Base-by-base conservation (phyloP, 2,329 filamentous ascomycete species). In the Botryotinia narcissicola region DNA sequence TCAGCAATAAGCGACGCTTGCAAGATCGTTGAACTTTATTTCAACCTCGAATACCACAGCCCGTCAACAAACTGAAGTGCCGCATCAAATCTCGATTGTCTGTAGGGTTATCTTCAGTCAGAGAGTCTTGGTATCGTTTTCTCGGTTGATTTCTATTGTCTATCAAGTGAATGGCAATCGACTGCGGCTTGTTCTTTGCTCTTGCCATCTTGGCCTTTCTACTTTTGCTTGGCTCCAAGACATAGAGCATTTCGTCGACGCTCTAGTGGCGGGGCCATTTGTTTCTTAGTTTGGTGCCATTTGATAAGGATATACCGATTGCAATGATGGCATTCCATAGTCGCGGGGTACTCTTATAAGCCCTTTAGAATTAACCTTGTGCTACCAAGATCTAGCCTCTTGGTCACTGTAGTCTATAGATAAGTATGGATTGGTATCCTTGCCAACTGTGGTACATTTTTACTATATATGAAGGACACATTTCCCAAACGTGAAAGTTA, bases 201-300 rank as follows among this genome's bases (percentile, higher is more conserved):
- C 42, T 61, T 18, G 25, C 57, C 14, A 29, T 46, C 68, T 70
- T 70, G 68, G 68, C 51, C n/a, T 20, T 61, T 44, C n/a, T 32
- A 22, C 8, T 61, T 70, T 40, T 70, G n/a, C 54, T 61, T 42
- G 67, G 48, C 67, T n/a, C 67, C 51, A 70, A 68, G 64, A 68
- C 25, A 48, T 37, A 40, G 66, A 68, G 42, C 48, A 57, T 68
- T 68, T 35, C 25, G 6, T 37, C 35, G n/a, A 42, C 20, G 16
- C 66, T 42, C 48, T 68, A 57, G 35, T 42, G 66, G 16, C 40
- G 35, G 51, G n/a, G 48, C 35, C 40, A 42, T 68, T 68, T 35
- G 29, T 68, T 18, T 18, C 35, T 42, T 68, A 29, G 48, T 32
- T 42, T 57, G 35, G 35, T 68, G 10, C 46, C 37, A 68, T 29